A percentile compares a stretch with the other conserved stretches of the same genome.
phyloP scores from a whole-genome alignment of 331 rosid species.

The Dryas integrifolia region DNA sequence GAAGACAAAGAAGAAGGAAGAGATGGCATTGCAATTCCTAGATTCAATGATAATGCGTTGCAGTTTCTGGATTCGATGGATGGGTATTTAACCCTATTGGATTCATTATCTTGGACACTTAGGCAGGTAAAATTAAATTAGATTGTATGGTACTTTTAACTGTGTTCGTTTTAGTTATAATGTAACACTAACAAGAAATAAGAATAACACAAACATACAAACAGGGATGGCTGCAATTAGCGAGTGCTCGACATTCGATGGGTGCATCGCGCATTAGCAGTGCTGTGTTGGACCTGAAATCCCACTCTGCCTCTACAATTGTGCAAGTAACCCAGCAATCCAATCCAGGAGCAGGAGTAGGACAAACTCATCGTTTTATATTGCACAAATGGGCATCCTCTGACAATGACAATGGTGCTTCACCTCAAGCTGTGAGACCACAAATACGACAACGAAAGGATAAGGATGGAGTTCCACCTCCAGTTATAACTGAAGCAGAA shows the following conservation, averaged over 20 bases:
- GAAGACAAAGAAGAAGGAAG: conserved; percentile 28
- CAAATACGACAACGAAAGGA: conserved; percentile 45
- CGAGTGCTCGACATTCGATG: conserved; percentile 90
- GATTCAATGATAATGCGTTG: conserved; percentile 35
- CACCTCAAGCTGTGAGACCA: conserved; percentile 4
- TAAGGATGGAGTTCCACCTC: conserved; percentile 31
- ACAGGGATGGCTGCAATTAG: conserved; percentile 93
- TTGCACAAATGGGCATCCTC: conserved; percentile 73
- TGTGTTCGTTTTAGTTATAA: background rate
- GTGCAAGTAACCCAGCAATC: conserved; percentile 48
- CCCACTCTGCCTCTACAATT: conserved; percentile 64
- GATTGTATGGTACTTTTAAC: background rate
- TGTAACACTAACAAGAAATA: background rate
- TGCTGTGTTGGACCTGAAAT: conserved; percentile 67
- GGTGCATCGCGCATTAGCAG: conserved; percentile 69
- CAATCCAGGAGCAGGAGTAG: conserved; percentile 14
- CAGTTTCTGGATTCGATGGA: conserved; percentile 69
- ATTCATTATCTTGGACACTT: conserved; percentile 60
- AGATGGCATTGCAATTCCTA: conserved; percentile 27
- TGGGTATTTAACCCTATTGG: conserved; percentile 47
- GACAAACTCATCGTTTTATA: conserved; percentile 28
- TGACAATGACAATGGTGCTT: conserved; percentile 24
- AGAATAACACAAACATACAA: conserved; percentile 3
- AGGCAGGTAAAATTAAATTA: conserved; percentile 46
- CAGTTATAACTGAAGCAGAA: conserved; percentile 45